Conservation (phyloP, 192 early-diverging fungal species). For the Borealophlyctis nickersoniae region DNA sequence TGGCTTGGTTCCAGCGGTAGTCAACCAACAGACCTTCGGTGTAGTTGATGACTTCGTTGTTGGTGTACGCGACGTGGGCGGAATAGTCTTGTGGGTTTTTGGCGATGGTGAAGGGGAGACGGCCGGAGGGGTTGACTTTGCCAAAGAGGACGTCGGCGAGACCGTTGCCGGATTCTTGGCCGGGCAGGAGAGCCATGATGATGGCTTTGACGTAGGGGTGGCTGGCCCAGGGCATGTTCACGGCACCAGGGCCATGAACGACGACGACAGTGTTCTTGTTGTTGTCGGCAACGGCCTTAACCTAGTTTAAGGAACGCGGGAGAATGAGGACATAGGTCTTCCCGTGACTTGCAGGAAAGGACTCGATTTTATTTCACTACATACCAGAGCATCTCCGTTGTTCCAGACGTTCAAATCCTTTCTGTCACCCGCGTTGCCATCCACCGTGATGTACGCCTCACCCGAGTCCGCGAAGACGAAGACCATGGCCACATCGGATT, state of each 20-base stretch:
- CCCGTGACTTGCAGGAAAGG: background rate
- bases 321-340: no score
- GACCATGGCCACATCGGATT: conserved; percentile 47
- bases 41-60: conserved; percentile 36
- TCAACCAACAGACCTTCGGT: conserved; percentile 52
- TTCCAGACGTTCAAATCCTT: conserved; percentile 55
- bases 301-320: no score
- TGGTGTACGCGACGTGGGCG: conserved; percentile 21
- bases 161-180: conserved; percentile 66
- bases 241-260: conserved; percentile 54
- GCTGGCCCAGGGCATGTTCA: conserved; percentile 55
- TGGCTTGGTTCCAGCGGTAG: conserved; percentile 50
- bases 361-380: conserved; percentile 9
- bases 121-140: conserved; percentile 60
- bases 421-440: conserved; percentile 59
- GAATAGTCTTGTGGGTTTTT: conserved; percentile 41
- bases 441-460: conserved; percentile 47
- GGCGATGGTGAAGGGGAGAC: conserved; percentile 64
- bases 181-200: conserved; percentile 55
- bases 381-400: conserved; percentile 49
- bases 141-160: conserved; percentile 69
- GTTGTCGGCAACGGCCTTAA: conserved; percentile 42
- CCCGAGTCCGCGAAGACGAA: conserved; percentile 40
- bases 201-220: conserved; percentile 61
- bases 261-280: conserved; percentile 60